Evolutionary conservation across 371 early-diverging fungal genomes (phyloP), one percentile per base, ranked within the genome.

Genomic region (Apophysomyces trapeziformis): DNA sequence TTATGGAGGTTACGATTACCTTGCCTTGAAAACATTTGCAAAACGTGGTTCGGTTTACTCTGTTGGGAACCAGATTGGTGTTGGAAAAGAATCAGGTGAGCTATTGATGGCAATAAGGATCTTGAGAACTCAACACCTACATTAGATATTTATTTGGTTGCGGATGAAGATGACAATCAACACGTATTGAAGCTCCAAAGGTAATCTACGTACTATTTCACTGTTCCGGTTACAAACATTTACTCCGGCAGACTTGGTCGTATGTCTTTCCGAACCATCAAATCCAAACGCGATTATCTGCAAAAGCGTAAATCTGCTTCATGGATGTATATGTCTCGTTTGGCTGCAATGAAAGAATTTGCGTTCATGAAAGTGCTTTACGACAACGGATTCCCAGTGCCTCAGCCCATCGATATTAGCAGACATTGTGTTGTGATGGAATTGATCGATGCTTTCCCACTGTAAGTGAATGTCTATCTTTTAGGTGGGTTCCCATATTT

Each of bases 381-480:
- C 69, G 95, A 96, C 64, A 88, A 97, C 66, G 96, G 95, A 16
- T 97, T 99, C 70, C 96, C 97, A 7, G 99, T 99, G 0, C 99
- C 99, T 1, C 84, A 83, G 50, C 98, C 99, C 7, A 83, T 95
- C 60, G 97, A 97, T 79, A 87, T 89, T 62, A 97, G 93, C 78
- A 90, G 99, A 63, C 99, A 99, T 82, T 95, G 96, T 68, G 89
- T 99, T 47, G 97, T 99, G 26, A 99, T 99, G 99, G 94, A 93
- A 57, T 79, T 97, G 41, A 86, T 99, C 38, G 95, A 98, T 71
- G 97, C 96, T 3, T 92, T 89, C 67, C 98, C 99, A n/a, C 80
- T 99, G 82, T 87, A 84, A 77, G 73, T 72, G 6, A 1, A 1
- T n/a, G 4, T 5, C n/a, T 37, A 21, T 21, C 6, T 54, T 54